Evolutionary conservation across 139 green algal species (phyloP).

Genomic region (Chlamydomonas sphaeroides): DNA sequence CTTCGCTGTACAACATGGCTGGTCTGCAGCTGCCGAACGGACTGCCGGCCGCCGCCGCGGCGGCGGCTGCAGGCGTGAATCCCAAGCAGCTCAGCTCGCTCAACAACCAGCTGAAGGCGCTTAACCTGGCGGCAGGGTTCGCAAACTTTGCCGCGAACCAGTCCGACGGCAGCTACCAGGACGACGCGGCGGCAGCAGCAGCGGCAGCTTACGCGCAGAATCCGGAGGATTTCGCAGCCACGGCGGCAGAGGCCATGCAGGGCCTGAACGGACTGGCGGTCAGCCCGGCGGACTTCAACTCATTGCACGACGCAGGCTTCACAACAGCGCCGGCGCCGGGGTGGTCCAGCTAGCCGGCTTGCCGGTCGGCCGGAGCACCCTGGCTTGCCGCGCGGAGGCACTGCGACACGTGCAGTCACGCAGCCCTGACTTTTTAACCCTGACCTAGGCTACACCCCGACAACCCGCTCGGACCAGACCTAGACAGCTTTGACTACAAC

Average conservation of each 20-base stretch:
- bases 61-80: conserved; percentile 12
- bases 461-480: conserved; percentile 34
- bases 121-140: conserved; percentile 38
- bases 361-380: not conserved
- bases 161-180: conserved; percentile 23
- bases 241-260: conserved; percentile 31
- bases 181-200: conserved; percentile 24
- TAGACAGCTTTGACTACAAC: not conserved
- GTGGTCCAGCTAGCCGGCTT: conserved; percentile 50
- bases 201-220: not conserved
- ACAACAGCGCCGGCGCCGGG: conserved; percentile 47
- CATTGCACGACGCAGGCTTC: conserved; percentile 44
- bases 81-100: conserved; percentile 36
- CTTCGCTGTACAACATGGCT: conserved; percentile 35
- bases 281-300: conserved; percentile 31
- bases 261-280: conserved; percentile 28
- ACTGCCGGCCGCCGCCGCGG: conserved; percentile 12
- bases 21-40: conserved; percentile 42
- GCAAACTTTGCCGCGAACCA: conserved; percentile 35
- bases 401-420: conserved; percentile 12
- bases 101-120: conserved; percentile 52
- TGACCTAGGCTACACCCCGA: conserved; percentile 6
- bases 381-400: not conserved
- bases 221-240: conserved; percentile 17
- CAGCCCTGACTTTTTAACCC: not conserved